Evolutionary conservation across 2,329 filamentous ascomycete genomes (phyloP).

Genomic region (Exserohilum turcica): DNA sequence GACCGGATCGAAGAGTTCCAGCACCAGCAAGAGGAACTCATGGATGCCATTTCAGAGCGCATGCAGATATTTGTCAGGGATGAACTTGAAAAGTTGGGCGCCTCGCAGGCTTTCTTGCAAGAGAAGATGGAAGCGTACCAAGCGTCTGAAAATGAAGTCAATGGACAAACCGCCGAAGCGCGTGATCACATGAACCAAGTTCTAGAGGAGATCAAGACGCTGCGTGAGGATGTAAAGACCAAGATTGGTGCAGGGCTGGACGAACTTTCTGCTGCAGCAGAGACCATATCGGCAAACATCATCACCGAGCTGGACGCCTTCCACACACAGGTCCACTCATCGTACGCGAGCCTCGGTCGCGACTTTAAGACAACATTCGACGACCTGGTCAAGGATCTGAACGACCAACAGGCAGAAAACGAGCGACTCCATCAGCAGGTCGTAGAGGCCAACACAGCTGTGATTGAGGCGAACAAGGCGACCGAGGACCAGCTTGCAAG

Average conservation of each 20-base stretch:
- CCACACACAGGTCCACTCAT: conserved; percentile 78
- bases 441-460: conserved; percentile 68
- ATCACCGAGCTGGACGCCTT: conserved; percentile 84
- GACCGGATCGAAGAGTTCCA: conserved; percentile 74
- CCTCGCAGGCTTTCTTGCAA: conserved; percentile 72
- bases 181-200: conserved; percentile 89
- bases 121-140: conserved; percentile 71
- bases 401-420: conserved; percentile 76
- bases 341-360: conserved; percentile 80
- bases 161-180: conserved; percentile 69
- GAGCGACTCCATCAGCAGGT: conserved; percentile 74
- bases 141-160: conserved; percentile 69
- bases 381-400: conserved; percentile 74
- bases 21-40: conserved; percentile 71
- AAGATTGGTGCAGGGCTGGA: conserved; percentile 84
- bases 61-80: conserved; percentile 78
- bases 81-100: conserved; percentile 73
- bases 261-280: conserved; percentile 80
- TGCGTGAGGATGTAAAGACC: conserved; percentile 85
- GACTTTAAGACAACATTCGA: conserved; percentile 90
- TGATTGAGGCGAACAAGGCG: conserved; percentile 69
- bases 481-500: conserved; percentile 71
- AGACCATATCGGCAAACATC: conserved; percentile 87
- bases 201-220: conserved; percentile 86
- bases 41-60: conserved; percentile 68